phyloP scores from a whole-genome alignment of 1,284 basidiomycete genomes.

The Microbotryum lychnidis-dioicae region DNA sequence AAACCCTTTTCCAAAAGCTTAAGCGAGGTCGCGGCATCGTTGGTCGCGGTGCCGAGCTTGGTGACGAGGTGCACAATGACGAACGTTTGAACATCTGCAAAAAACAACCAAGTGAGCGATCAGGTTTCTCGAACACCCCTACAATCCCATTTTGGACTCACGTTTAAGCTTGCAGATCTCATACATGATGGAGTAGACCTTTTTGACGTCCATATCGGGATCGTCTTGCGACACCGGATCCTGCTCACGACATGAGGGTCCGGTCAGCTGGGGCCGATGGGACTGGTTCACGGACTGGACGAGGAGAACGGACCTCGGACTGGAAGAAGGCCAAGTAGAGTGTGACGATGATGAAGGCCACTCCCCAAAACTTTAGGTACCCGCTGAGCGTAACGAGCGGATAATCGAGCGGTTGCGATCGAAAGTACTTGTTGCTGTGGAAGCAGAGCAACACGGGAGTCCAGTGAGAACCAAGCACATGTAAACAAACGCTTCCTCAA shows the following conservation, averaged over 20 bases:
- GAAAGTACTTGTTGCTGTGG: constrained; percentile 60
- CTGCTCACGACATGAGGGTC: constrained; percentile 40
- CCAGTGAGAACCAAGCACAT: not conserved
- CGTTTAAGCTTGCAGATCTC: constrained; percentile 83
- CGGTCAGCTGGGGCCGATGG: not conserved
- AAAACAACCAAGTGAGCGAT: too few relatives aligned
- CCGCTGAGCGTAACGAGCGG: constrained; percentile 71
- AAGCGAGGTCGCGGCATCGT: constrained; percentile 83
- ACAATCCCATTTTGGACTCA: constrained; percentile 42
- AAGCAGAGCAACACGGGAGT: constrained; percentile 4
- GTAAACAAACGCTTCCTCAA: not conserved
- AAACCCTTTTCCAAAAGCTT: constrained; percentile 97
- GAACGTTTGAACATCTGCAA: constrained; percentile 78
- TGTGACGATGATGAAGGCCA: constrained; percentile 73
- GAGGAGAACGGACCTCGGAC: constrained; percentile 57
- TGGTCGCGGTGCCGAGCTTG: constrained; percentile 92
- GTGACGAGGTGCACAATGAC: constrained; percentile 81
- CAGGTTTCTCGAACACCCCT: too few relatives aligned
- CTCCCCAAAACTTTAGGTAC: constrained; percentile 81
- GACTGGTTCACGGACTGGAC: too few relatives aligned
- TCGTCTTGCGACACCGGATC: constrained; percentile 60
- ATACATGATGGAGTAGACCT: constrained; percentile 93
- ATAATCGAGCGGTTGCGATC: constrained; percentile 52
- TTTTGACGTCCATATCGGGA: constrained; percentile 75
- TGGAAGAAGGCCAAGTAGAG: constrained; percentile 81